These are phyloP conservation scores for Boletus rex-veris DNA, from an alignment of 768 basidiomycete species.

Conservation along the genomic window DNA sequence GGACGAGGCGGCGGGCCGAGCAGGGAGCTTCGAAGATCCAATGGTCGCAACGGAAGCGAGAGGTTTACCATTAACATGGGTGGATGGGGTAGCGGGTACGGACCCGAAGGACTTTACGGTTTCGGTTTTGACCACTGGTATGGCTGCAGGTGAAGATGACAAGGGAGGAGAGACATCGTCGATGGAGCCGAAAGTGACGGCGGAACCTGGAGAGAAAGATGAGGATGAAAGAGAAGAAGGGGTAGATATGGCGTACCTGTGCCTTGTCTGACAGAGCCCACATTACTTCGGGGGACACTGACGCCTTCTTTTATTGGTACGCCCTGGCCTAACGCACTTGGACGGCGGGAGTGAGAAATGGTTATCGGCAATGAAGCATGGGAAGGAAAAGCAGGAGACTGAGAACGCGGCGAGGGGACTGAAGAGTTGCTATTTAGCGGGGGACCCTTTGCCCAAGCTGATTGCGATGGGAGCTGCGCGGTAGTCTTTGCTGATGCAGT, in stretches of 20 bases:
- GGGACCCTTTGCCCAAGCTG: constrained; percentile 90
- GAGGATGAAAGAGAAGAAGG: constrained; percentile 1
- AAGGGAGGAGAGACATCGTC: constrained; percentile 74
- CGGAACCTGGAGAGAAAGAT: constrained; percentile 43
- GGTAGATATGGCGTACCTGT: constrained; percentile 37
- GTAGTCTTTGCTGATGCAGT: constrained; percentile 71
- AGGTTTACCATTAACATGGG: constrained; percentile 63
- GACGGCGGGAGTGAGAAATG: constrained; percentile 70
- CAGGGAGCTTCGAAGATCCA: constrained; percentile 34
- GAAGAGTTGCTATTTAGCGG: constrained; percentile 54
- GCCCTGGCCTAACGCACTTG: constrained; percentile 69
- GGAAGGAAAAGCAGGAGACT: constrained; percentile 69
- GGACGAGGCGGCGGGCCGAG: constrained; percentile 25
- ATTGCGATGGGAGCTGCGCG: constrained; percentile 71
- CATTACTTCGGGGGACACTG: constrained; percentile 60
- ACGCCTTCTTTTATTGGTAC: constrained; percentile 79
- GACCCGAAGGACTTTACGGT: constrained; percentile 81
- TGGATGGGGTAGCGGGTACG: constrained; percentile 49
- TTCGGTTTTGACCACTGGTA: constrained; percentile 61
- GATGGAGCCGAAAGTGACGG: constrained; percentile 88
- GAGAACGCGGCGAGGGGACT: constrained; percentile 65
- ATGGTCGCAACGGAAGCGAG: constrained; percentile 44
- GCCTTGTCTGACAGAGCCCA: constrained; percentile 59
- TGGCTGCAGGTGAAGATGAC: constrained; percentile 77
- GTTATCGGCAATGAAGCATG: constrained; percentile 43